phyloP scores from a whole-genome alignment of 129 eudicot genomes.

The Apium graveolens region DNA sequence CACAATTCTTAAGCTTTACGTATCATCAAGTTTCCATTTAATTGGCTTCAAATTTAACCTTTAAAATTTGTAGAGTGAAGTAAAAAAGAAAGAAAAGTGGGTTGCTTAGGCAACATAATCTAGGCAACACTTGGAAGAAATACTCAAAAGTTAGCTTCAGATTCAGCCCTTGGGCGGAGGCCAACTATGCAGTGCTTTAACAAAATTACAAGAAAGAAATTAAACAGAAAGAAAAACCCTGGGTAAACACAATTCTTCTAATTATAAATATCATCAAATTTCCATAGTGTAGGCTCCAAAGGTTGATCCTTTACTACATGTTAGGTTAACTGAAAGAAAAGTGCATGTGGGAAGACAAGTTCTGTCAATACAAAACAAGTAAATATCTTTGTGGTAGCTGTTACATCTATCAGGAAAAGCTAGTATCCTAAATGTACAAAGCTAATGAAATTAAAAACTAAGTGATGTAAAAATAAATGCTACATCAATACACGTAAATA shows the following conservation, averaged over 20 bases:
- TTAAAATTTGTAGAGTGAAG: background rate
- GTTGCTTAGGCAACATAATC: background rate
- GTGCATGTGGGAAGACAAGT: too few species aligned
- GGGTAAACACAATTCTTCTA: background rate
- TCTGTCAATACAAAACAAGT: too few species aligned
- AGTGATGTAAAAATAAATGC: constrained; percentile 6
- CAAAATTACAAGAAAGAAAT: background rate
- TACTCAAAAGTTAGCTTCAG: background rate
- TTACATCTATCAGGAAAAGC: constrained; percentile 9
- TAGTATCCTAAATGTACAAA: constrained; percentile 12
- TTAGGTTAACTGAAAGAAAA: background rate
- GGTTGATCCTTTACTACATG: background rate
- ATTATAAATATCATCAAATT: background rate
- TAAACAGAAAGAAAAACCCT: background rate
- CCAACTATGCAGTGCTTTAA: background rate
- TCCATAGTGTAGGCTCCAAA: background rate
- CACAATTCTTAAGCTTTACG: background rate
- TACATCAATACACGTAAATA: background rate
- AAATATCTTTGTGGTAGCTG: background rate
- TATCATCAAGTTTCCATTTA: background rate
- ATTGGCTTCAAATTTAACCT: background rate
- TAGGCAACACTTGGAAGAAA: background rate
- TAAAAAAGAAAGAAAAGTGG: background rate
- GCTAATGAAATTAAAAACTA: constrained; percentile 15
- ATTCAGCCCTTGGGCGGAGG: background rate